Evolutionary conservation across 176 grass and related monocot species (phyloP).

Genomic region (Neostapfia colusana): DNA sequence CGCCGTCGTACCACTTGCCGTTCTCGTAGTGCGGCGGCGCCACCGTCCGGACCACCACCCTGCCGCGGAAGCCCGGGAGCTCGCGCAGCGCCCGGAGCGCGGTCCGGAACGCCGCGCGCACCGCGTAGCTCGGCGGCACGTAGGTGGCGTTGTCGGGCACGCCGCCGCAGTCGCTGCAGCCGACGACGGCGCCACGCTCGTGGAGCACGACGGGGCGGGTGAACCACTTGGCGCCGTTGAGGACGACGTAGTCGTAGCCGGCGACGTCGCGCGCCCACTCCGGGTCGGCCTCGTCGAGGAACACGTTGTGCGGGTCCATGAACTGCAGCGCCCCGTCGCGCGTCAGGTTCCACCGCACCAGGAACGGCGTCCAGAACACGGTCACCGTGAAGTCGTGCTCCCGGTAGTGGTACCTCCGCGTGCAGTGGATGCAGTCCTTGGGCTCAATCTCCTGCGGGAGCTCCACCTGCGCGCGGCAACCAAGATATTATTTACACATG

Average conservation of each 20-base stretch:
- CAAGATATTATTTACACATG: neutral
- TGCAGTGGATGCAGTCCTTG: constrained; percentile 59
- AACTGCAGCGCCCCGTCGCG: constrained; percentile 46
- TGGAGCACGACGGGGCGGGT: constrained; percentile 50
- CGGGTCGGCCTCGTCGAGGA: constrained; percentile 61
- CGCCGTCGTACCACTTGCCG: constrained; percentile 55
- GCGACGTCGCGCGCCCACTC: constrained; percentile 35
- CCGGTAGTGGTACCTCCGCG: constrained; percentile 43
- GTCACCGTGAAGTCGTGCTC: constrained; percentile 49
- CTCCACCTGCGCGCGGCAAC: constrained; percentile 30
- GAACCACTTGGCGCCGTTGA: constrained; percentile 71
- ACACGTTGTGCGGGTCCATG: constrained; percentile 72
- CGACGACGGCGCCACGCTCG: constrained; percentile 40
- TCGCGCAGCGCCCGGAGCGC: constrained; percentile 44
- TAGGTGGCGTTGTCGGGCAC: neutral
- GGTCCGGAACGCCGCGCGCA: constrained; percentile 47
- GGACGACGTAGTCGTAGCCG: constrained; percentile 61
- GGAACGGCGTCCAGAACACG: constrained; percentile 68
- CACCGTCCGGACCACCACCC: constrained; percentile 47
- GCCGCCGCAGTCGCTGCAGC: constrained; percentile 44
- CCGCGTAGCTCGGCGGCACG: neutral
- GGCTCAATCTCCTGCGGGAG: constrained; percentile 34
- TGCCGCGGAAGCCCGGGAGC: constrained; percentile 33
- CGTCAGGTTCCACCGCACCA: constrained; percentile 48
- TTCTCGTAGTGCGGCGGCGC: constrained; percentile 63